Percentiles rank a stretch among this genome's conserved stretches.
Conservation (phyloP, 2,329 filamentous ascomycete genomes). For the Scortechinia acanthostroma region DNA sequence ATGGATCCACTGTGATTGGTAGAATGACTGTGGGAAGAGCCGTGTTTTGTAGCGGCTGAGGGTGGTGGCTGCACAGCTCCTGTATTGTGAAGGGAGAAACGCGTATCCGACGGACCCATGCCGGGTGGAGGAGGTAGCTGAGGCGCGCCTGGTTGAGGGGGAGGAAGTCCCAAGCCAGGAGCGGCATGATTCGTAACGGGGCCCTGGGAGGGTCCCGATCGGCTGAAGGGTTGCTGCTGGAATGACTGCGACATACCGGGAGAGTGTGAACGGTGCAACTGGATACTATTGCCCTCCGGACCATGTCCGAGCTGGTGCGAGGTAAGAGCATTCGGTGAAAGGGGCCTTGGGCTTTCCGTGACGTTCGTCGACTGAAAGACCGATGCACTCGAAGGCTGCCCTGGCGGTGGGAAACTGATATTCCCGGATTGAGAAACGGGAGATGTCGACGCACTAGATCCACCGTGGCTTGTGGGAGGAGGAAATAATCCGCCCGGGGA, state of each 20-base stretch:
- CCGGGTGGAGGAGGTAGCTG: conserved; percentile 31
- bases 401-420: background rate
- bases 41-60: conserved; percentile 17
- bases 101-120: conserved; percentile 28
- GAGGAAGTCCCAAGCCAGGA: conserved; percentile 17
- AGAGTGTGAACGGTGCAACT: conserved; percentile 29
- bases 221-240: conserved; percentile 20
- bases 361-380: background rate
- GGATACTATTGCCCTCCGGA: conserved; percentile 19
- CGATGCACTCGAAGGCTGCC: background rate
- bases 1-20: conserved; percentile 20
- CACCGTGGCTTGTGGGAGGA: background rate
- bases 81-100: conserved; percentile 29
- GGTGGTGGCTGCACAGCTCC: no score
- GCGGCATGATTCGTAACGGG: conserved; percentile 18
- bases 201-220: conserved; percentile 9
- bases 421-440: background rate
- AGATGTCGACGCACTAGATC: background rate
- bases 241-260: conserved; percentile 29
- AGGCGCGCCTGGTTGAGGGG: conserved; percentile 14
- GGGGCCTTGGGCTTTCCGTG: background rate
- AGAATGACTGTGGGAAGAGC: conserved; percentile 22
- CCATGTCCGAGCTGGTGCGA: conserved; percentile 24
- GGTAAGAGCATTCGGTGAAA: conserved; percentile 28
- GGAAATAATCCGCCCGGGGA: background rate